Evolutionary conservation across 2,329 filamentous ascomycete genomes (phyloP), one percentile per base, ranked within the genome.

Genomic region (Huntiella abstrusa): DNA sequence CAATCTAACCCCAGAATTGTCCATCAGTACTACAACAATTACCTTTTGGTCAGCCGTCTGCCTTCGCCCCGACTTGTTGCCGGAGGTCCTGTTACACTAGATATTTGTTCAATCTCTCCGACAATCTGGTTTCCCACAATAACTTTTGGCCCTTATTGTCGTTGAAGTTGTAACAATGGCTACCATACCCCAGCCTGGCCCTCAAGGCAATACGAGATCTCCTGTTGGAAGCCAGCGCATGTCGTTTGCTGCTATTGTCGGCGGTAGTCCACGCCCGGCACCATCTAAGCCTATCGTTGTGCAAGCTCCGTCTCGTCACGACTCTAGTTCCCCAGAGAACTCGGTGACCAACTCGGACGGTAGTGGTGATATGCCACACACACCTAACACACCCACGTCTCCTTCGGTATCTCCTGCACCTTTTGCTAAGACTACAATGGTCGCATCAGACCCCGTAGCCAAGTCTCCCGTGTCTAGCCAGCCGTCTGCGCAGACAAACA

Each of bases 211-310:
- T 7, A 28, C 22, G 2, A 28, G 6, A 28, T 28, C 22, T 28
- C 22, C 22, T 28, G 22, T 36, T 36, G 12, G 7, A 16, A 32
- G 6, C 40, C 40, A 41, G 12, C 28, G 33, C 13, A 41, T 41
- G n/a, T 41, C 40, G 22, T 41, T 41, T 41, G 40, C 40, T 41
- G 40, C 40, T n/a, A 22, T 41, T 41, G 15, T 41, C 33, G 40
- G 40, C 11, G 40, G 40, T 13, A 41, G 40, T 41, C 40, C 40
- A n/a, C 11, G 11, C 11, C 22, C 15, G 15, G 33, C n/a, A 22
- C 12, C 19, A 32, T 12, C 40, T 6, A 41, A 41, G n/a, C 41
- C 41, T 15, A 11, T 15, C 8, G 2, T 16, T 16, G 41, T 43
- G 13, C 41, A 33, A 13, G 34, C 41, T 19, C 41, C 41, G 7